Conservation (phyloP, 1,284 basidiomycete species). For the Phylloboletellus chloephorus region DNA sequence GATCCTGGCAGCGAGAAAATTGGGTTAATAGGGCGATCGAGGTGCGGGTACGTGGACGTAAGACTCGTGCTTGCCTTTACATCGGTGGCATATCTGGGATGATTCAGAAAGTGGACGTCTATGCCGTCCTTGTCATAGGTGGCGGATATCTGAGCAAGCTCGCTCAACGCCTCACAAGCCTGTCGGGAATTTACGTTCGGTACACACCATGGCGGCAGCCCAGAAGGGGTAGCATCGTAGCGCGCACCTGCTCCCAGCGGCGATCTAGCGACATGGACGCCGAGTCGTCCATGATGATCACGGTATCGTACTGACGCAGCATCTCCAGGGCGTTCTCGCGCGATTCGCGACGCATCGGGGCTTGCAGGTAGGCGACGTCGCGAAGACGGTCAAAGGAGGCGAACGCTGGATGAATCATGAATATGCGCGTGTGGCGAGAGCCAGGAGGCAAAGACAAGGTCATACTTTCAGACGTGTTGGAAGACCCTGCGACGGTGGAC, state of each 20-base stretch:
- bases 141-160: slow-evolving; percentile 36
- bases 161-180: slow-evolving; percentile 35
- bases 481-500: slow-evolving; percentile 9
- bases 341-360: slow-evolving; percentile 25
- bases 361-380: slow-evolving; percentile 23
- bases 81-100: slow-evolving; percentile 5
- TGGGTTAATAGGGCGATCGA: not conserved
- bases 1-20: slow-evolving; percentile 20
- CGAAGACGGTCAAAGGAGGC: slow-evolving; percentile 15
- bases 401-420: slow-evolving; percentile 21
- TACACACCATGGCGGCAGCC: not conserved
- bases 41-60: not conserved
- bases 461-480: slow-evolving; percentile 17
- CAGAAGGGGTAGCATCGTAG: not conserved
- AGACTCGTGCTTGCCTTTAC: slow-evolving; percentile 19
- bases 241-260: slow-evolving; percentile 44
- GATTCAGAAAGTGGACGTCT: slow-evolving; percentile 46
- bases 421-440: slow-evolving; percentile 20
- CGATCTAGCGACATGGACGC: slow-evolving; percentile 43
- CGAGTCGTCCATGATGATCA: slow-evolving; percentile 56
- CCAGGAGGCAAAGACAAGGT: slow-evolving; percentile 15
- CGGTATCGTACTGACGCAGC: slow-evolving; percentile 45
- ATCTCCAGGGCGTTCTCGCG: slow-evolving; percentile 41
- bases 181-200: slow-evolving; percentile 3
- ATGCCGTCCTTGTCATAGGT: slow-evolving; percentile 43